Percentiles rank a stretch among this genome's conserved stretches.
These are phyloP conservation scores for Bisporella sp. DNA, from an alignment of 2,329 filamentous ascomycete species.

Conservation along the genomic window DNA sequence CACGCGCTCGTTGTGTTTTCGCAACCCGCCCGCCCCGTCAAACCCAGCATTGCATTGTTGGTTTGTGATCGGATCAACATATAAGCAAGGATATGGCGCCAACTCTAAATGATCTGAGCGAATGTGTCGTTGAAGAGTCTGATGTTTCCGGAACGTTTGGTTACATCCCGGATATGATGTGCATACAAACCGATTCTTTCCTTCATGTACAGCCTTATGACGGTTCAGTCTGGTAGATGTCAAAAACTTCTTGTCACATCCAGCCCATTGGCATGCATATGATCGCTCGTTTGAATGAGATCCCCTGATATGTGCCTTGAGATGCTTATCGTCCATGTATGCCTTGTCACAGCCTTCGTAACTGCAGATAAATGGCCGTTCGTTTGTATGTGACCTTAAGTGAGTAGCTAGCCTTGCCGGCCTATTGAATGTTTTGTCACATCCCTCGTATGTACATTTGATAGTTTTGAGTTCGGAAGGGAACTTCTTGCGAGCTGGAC, in stretches of 20 bases:
- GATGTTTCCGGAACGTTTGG: constrained; percentile 78
- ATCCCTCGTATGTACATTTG: constrained; percentile 65
- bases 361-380: constrained; percentile 70
- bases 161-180: constrained; percentile 62
- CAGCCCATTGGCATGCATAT: constrained; percentile 63
- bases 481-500: constrained; percentile 38
- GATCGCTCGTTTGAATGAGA: constrained; percentile 67
- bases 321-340: constrained; percentile 80
- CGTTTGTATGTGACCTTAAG: constrained; percentile 76
- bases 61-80: constrained; percentile 44
- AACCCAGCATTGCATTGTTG: constrained; percentile 61
- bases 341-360: constrained; percentile 69
- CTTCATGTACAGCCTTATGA: constrained; percentile 73
- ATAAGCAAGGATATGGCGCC: constrained; percentile 64
- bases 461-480: constrained; percentile 73
- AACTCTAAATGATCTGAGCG: constrained; percentile 66
- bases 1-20: constrained; percentile 60
- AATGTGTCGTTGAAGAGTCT: constrained; percentile 79
- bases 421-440: constrained; percentile 79
- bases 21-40: constrained; percentile 64
- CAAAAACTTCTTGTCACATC: constrained; percentile 74
- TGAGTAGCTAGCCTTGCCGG: constrained; percentile 76
- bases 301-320: constrained; percentile 78
- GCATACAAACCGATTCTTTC: constrained; percentile 69
- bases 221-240: constrained; percentile 71